Conservation (phyloP, 352 stramenopile genomes). For the Pythium dissotocum region DNA sequence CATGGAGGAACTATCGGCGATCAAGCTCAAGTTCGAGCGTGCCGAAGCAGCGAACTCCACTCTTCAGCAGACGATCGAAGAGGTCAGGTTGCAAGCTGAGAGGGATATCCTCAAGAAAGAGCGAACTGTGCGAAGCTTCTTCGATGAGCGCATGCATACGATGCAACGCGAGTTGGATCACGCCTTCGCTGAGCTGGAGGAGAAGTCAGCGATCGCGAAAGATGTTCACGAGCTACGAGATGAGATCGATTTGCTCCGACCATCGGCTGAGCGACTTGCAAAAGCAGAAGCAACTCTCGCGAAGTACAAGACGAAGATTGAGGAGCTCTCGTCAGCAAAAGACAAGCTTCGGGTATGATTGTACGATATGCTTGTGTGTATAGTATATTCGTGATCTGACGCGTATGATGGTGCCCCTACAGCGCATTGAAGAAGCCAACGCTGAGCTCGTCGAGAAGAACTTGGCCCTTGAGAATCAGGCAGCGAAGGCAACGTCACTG, state of each 20-base stretch:
- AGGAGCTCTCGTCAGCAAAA: constrained; percentile 53
- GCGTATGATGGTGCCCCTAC: not conserved
- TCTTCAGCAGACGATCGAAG: constrained; percentile 36
- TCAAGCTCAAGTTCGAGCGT: constrained; percentile 27
- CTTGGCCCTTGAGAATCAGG: constrained; percentile 49
- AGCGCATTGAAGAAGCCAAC: constrained; percentile 64
- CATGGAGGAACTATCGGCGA: constrained; percentile 31
- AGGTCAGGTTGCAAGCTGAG: constrained; percentile 43
- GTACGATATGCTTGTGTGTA: not conserved
- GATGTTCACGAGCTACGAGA: constrained; percentile 49
- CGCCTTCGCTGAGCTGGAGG: constrained; percentile 34
- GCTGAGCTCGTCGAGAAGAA: constrained; percentile 54
- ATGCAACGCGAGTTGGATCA: constrained; percentile 48
- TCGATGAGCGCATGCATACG: constrained; percentile 50
- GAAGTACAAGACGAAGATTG: constrained; percentile 78
- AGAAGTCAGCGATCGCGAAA: constrained; percentile 36
- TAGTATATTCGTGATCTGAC: not conserved
- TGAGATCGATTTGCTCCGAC: constrained; percentile 69
- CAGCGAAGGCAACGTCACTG: constrained; percentile 45
- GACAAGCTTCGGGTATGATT: constrained; percentile 49
- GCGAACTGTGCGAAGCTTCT: constrained; percentile 41
- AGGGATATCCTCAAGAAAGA: constrained; percentile 64
- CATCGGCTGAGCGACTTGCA: constrained; percentile 42
- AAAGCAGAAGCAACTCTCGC: constrained; percentile 49
- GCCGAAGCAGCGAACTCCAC: constrained; percentile 33